phyloP scores from a whole-genome alignment of 306 rosid species.

The Purshia tridentata region DNA sequence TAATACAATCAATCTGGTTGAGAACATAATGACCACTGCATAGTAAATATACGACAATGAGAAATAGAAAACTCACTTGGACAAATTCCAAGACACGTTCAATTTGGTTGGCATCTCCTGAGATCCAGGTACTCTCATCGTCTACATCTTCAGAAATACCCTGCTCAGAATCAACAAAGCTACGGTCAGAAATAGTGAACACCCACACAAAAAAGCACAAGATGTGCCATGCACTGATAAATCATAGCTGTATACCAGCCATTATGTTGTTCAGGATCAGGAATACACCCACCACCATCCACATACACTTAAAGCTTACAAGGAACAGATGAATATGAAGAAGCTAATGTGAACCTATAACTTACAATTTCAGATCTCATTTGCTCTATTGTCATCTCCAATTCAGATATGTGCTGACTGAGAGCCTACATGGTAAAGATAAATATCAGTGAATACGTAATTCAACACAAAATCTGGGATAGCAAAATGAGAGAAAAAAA shows the following conservation, averaged over 20 bases:
- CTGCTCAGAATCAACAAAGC: conserved; percentile 41
- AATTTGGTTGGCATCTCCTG: conserved; percentile 38
- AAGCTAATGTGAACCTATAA: conserved; percentile 1
- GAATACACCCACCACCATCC: too few species aligned
- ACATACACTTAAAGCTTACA: background rate
- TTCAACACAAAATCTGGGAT: background rate
- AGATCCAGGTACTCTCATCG: conserved; percentile 37
- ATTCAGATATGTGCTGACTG: conserved; percentile 79
- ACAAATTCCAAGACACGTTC: conserved; percentile 35
- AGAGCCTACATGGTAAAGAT: conserved; percentile 66
- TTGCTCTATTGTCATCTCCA: conserved; percentile 64
- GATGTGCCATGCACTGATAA: background rate
- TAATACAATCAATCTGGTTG: background rate
- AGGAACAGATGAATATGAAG: background rate
- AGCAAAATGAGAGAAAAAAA: conserved; percentile 1
- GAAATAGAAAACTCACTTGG: conserved; percentile 43
- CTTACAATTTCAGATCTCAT: conserved; percentile 82
- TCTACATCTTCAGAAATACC: conserved; percentile 52
- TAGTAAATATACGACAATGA: background rate
- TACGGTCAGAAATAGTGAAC: background rate
- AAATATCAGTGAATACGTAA: background rate
- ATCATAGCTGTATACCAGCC: background rate
- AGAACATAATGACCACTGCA: background rate
- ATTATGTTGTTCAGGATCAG: background rate
- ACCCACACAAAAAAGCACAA: background rate